phyloP scores from a whole-genome alignment of 257 asterid species.

The Gentiana macrophylla region DNA sequence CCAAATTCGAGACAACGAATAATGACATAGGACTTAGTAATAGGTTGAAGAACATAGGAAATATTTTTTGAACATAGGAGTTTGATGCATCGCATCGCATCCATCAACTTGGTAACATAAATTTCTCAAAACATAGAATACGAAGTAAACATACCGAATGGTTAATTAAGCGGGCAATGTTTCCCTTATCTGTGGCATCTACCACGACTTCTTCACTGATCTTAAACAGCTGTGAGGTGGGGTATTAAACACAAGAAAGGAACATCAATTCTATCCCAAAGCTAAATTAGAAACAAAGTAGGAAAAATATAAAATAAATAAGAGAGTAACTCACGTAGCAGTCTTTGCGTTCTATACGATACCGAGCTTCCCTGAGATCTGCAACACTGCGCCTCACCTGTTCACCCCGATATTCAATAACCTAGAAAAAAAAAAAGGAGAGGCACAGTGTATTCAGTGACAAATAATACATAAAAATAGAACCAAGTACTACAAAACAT shows the following conservation, averaged over 20 bases:
- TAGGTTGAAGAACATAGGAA: neutral
- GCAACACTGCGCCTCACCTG: slow-evolving; percentile 93
- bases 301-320: neutral
- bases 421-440: slow-evolving; percentile 35
- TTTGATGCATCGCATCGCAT: too few relatives aligned
- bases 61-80: too few relatives aligned
- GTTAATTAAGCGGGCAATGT: slow-evolving; percentile 90
- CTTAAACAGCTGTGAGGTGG: slow-evolving; percentile 68
- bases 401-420: slow-evolving; percentile 98
- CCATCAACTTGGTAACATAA: too few relatives aligned
- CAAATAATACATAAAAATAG: neutral
- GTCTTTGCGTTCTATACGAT: slow-evolving; percentile 77
- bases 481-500: neutral
- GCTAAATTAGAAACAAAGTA: neutral
- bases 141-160: slow-evolving; percentile 59
- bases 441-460: neutral
- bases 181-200: slow-evolving; percentile 96
- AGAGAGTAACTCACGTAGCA: slow-evolving; percentile 64
- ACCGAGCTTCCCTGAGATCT: slow-evolving; percentile 88
- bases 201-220: slow-evolving; percentile 96
- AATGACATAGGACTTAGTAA: neutral
- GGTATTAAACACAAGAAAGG: neutral
- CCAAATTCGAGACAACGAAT: neutral
- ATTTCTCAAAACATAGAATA: neutral
- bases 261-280: neutral